phyloP scores from a whole-genome alignment of 2,329 filamentous ascomycete species.

The Colletotrichum zoysiae region DNA sequence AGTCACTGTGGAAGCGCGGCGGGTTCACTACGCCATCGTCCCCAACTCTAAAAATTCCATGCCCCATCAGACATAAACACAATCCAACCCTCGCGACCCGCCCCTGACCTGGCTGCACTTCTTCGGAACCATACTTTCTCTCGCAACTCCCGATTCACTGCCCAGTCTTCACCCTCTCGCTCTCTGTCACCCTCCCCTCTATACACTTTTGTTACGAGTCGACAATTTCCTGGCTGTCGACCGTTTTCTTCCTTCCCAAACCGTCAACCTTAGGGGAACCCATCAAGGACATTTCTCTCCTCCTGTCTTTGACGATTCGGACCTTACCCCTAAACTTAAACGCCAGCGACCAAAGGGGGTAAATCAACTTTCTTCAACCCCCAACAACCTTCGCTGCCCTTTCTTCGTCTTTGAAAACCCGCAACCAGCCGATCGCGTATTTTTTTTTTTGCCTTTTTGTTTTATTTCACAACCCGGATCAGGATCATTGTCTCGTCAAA shows the following conservation, averaged over 20 bases:
- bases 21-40: conserved; percentile 40
- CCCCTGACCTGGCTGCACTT: conserved; percentile 35
- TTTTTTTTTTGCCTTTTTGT: not conserved
- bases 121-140: conserved; percentile 23
- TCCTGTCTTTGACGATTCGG: conserved; percentile 37
- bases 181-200: not conserved
- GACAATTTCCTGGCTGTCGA: conserved; percentile 5
- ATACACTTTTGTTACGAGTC: conserved; percentile 20
- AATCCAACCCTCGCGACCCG: conserved; percentile 38
- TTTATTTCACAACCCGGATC: conserved; percentile 17
- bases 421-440: conserved; percentile 37
- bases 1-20: conserved; percentile 34
- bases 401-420: conserved; percentile 26
- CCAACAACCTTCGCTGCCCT: conserved; percentile 8
- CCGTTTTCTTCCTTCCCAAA: conserved; percentile 2
- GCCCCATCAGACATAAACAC: conserved; percentile 41
- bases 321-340: conserved; percentile 40
- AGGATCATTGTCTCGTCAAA: conserved; percentile 35
- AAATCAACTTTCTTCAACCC: conserved; percentile 31
- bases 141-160: conserved; percentile 29
- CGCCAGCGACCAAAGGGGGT: conserved; percentile 40
- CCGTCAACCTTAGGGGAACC: conserved; percentile 13
- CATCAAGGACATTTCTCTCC: conserved; percentile 26
- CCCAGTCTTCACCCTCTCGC: conserved; percentile 6
- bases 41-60: conserved; percentile 43